Percentiles rank a stretch among this genome's conserved stretches.
Conservation (phyloP, 768 basidiomycete species). For the Boletus sp. region DNA sequence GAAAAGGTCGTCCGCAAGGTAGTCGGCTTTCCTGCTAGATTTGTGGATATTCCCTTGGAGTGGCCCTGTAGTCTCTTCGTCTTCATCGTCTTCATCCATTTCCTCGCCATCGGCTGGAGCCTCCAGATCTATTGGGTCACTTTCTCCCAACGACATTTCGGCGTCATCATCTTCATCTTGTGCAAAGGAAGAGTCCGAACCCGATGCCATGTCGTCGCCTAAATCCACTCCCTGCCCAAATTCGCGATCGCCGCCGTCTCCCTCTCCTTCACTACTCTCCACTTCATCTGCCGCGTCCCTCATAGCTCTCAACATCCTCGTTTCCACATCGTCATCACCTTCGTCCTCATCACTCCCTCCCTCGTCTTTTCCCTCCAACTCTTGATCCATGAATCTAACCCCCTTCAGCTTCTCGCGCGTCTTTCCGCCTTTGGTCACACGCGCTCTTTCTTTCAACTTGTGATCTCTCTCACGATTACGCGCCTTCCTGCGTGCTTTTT, state of each 20-base stretch:
- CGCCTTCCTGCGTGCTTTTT: constrained; percentile 41
- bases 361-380: constrained; percentile 17
- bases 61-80: background rate
- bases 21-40: constrained; percentile 38
- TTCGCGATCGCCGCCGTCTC: constrained; percentile 23
- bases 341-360: constrained; percentile 26
- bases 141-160: constrained; percentile 10
- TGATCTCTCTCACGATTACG: constrained; percentile 47
- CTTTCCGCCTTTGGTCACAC: constrained; percentile 11
- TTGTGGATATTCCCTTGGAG: background rate
- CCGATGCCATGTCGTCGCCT: constrained; percentile 7
- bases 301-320: constrained; percentile 30
- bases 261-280: constrained; percentile 14
- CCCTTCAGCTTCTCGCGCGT: constrained; percentile 14
- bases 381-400: constrained; percentile 9
- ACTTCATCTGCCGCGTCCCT: constrained; percentile 25
- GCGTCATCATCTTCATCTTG: constrained; percentile 16
- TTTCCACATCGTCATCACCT: constrained; percentile 22
- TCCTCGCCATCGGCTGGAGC: constrained; percentile 20
- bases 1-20: constrained; percentile 69
- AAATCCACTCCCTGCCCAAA: constrained; percentile 7
- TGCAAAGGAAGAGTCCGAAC: constrained; percentile 12
- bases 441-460: constrained; percentile 48
- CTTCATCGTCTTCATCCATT: constrained; percentile 13
- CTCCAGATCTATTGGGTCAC: constrained; percentile 7